Evolutionary conservation across 495 filamentous ascomycete species (phyloP), one percentile per base, ranked within the genome.

Genomic region (Rhypophila decipiens): DNA sequence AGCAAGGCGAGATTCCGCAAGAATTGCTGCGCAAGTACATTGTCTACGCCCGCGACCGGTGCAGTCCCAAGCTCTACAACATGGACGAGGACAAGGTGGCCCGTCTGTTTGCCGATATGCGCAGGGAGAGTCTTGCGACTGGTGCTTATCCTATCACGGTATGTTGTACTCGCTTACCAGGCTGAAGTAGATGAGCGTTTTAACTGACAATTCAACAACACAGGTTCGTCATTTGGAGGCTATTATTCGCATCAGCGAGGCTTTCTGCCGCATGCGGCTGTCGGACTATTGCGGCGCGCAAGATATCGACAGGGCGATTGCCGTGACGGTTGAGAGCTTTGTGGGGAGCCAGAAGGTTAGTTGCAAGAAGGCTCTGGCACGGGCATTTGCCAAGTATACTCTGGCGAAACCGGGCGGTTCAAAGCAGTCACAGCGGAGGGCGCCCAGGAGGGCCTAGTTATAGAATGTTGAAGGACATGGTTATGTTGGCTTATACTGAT

Each of bases 71-170:
- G 65, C 74, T 99, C 29, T 91, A 96, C 59, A 89, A 97, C 63
- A 96, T 99, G 69, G 94, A 99, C 59, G 87, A 95, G 62, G 94
- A 97, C 63, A 99, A 99, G 70, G 79, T 99, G 24, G 87, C 94
- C 12, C 76, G 89, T 35, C 74, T 99, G 2, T 99, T 96, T 61
- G 88, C 89, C 5, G 94, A 99, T 70, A 96, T 99, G 90, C 75
- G 93, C 46, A 75, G 90, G 39, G 93, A 99, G 67, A 86, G 80
- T 24, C 67, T 96, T 40, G 90, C 90, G 0, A 97, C 93, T 13
- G 93, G 93, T 2, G 90, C 90, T 4, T 99, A 96, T 69, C 94
- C 94, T 11, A 99, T 99, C 51, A 99, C 94, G 19, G 93, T 96
- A 74, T 66, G 87, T 73, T 21, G 21, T 21, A 36, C 12, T 9